Base-by-base conservation (phyloP, 768 basidiomycete genomes). In the Dendrothele bispora region DNA sequence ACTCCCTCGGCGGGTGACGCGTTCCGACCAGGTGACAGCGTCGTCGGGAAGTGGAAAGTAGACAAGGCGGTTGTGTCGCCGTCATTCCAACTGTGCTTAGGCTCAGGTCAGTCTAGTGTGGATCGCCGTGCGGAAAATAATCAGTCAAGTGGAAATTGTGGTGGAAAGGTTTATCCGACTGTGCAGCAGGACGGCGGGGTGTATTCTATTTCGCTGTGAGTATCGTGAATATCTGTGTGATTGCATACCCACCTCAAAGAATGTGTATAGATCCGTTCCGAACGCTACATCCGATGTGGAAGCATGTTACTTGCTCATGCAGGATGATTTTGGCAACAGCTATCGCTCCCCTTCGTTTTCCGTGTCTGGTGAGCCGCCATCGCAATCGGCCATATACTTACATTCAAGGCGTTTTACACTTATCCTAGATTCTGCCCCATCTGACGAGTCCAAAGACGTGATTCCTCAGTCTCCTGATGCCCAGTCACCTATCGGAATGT, bases 271-370 rank as follows among this genome's bases (percentile, higher is more conserved):
- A 28, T 43, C 54, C 18, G 49, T 58, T 3, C 58, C 64, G 7
- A 56, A 60, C 41, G 43, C 58, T 1, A 44, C 55, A 15, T 20
- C 51, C 10, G 30, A 50, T n/a, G n/a, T n/a, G 38, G 40, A 20
- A 25, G 21, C 34, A 21, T 52, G 59, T 52, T 50, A 37, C 29
- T 29, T 60, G 46, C 20, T 42, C 27, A 61, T 64, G 59, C 48
- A 59, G 38, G 64, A 63, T 39, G 57, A 64, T 39, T 61, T 55
- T 42, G 64, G 57, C 2, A 46, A 42, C 4, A 46, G 38, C 12
- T 59, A 49, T 26, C 49, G 45, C 28, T 67, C 67, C 1, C 60
- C 65, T 2, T 34, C 39, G 25, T 68, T 70, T 40, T 46, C 52
- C 24, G 42, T 68, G 8, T 37, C 39, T 51, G 41, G 67, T 68